Percentiles rank a stretch among this genome's conserved stretches.
phyloP scores from a whole-genome alignment of 2,329 filamentous ascomycete genomes.

The Capronia coronata region DNA sequence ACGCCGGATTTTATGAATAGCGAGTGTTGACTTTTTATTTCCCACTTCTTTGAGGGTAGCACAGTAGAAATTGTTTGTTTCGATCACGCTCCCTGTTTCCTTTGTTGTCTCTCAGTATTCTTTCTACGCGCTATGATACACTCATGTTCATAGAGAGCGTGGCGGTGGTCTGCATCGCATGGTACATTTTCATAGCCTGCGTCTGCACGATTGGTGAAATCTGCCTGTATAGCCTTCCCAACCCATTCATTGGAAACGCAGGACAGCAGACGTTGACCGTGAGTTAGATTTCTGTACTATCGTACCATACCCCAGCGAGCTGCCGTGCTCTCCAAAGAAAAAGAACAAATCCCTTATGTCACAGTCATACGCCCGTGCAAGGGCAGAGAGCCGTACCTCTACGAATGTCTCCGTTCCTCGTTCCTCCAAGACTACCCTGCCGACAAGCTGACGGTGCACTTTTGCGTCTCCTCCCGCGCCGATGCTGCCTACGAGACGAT shows the following conservation, averaged over 20 bases:
- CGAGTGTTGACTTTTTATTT: not conserved
- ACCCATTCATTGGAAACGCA: not conserved
- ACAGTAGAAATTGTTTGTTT: not conserved
- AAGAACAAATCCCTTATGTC: conserved; percentile 62
- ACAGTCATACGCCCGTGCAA: conserved; percentile 92
- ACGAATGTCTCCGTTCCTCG: conserved; percentile 83
- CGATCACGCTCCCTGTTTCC: not conserved
- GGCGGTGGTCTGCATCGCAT: conserved; percentile 47
- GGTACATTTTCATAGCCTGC: conserved; percentile 50
- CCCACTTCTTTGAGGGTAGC: not conserved
- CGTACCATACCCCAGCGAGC: conserved; percentile 42
- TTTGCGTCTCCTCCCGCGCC: conserved; percentile 68
- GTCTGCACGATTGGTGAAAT: conserved; percentile 55
- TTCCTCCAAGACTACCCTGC: conserved; percentile 75
- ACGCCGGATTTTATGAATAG: not conserved
- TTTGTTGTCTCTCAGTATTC: not conserved
- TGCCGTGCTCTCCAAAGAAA: conserved; percentile 35
- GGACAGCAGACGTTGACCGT: conserved; percentile 16
- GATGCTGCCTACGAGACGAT: conserved; percentile 76
- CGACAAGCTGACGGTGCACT: conserved; percentile 67
- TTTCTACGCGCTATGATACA: conserved; percentile 19
- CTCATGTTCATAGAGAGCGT: conserved; percentile 32
- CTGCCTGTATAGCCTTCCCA: conserved; percentile 47
- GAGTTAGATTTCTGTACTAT: conserved; percentile 50
- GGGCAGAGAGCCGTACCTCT: conserved; percentile 80